These are phyloP conservation scores for Westerdykella aurantiaca DNA, from an alignment of 2,329 filamentous ascomycete species.

Conservation along the genomic window DNA sequence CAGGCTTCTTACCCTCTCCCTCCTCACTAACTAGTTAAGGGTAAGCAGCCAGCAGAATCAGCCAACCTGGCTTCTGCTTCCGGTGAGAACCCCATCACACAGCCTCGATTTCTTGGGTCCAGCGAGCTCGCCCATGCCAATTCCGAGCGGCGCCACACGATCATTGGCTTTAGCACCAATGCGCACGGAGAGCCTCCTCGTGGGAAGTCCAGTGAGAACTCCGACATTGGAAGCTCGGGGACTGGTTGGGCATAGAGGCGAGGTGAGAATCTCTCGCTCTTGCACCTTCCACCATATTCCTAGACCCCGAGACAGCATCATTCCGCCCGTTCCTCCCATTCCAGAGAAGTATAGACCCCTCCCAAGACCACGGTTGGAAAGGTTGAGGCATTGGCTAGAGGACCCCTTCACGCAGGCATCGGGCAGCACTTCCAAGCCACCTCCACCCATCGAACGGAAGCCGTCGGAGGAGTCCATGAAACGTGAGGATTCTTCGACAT, in stretches of 20 bases:
- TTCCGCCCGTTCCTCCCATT: constrained; percentile 23
- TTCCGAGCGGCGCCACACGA: constrained; percentile 1
- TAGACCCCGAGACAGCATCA: constrained; percentile 1
- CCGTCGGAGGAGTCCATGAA: too few relatives aligned
- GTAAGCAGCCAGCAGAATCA: constrained; percentile 4
- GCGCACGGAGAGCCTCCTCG: constrained; percentile 13
- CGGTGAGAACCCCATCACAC: constrained; percentile 6
- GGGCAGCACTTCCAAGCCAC: too few relatives aligned
- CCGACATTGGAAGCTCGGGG: constrained; percentile 13
- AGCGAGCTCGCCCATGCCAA: constrained; percentile 12
- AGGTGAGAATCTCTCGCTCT: constrained; percentile 33
- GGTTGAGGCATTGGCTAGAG: too few relatives aligned
- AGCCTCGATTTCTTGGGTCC: constrained; percentile 13
- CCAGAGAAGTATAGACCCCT: constrained; percentile 16
- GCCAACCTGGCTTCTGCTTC: background rate
- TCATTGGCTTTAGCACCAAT: constrained; percentile 8
- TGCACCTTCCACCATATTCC: constrained; percentile 23
- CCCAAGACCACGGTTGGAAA: constrained; percentile 6
- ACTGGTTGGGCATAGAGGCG: constrained; percentile 16
- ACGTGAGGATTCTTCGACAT: too few relatives aligned
- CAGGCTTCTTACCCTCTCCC: constrained; percentile 2
- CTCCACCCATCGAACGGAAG: too few relatives aligned
- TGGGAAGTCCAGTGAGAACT: constrained; percentile 14
- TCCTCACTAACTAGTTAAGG: too few relatives aligned
- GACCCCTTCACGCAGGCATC: background rate